Evolutionary conservation across 2,329 filamentous ascomycete genomes (phyloP), one percentile per base, ranked within the genome.

Genomic region (Clonostachys byssicola): DNA sequence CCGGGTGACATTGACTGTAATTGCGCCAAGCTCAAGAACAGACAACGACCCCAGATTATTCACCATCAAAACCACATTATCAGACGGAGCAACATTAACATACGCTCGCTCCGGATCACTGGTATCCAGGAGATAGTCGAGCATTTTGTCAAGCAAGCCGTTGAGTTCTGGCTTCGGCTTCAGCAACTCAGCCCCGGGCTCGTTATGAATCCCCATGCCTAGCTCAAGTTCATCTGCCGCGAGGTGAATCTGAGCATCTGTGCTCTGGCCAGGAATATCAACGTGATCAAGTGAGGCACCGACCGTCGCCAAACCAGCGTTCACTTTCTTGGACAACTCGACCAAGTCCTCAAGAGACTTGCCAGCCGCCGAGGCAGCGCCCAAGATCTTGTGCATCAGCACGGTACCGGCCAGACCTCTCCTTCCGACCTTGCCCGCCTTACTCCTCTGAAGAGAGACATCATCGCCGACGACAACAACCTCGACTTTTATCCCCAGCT

Each of bases 391-490:
- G 14, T 44, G 42, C 13, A 30, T 20, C 33, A 44, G n/a, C n/a
- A 34, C 42, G 18, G 42, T 33, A 10, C 41, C 41, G 86, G 59
- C 2, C 85, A 80, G n/a, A 81, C 83, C 54, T 77, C 74, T 23
- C 76, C 72, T n/a, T 71, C 73, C 20, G 75, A 48, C 49, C 14
- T 48, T 46, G 2, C 71, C 3, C 85, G 75, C n/a, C 77, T 68
- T 47, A 75, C 67, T 48, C 80, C 67, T 14, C 81, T 77, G 46
- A 75, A 80, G 44, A 80, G 71, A 3, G 17, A 44, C 18, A 44
- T 44, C 30, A 3, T 30, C 42, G 1, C 20, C 18, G 3, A 34
- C 30, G 18, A 44, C 18, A n/a, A 34, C 13, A n/a, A 44, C 42
- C 8, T 33, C 18, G 5, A 30, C 30, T 4, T 33, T 33, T 20